Evolutionary conservation across 1,139 yeast genomes (phyloP).

Genomic region (Ashbya aceris): DNA sequence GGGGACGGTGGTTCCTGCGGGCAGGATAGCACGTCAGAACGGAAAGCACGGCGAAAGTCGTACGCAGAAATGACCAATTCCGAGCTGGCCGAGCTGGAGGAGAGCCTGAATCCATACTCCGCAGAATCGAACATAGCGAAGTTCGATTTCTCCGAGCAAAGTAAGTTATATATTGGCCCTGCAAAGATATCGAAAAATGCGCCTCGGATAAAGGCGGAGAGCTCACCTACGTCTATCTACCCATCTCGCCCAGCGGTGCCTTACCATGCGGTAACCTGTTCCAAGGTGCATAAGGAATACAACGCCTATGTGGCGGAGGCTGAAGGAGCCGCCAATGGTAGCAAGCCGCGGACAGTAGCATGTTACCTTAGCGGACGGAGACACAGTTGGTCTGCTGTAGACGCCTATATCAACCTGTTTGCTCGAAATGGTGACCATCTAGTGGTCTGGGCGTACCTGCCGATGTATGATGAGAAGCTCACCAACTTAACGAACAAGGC

Average conservation of each 20-base stretch:
- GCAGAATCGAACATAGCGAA: conserved; percentile 22
- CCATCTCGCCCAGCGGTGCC: conserved; percentile 47
- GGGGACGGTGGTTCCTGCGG: neutral
- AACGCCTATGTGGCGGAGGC: conserved; percentile 21
- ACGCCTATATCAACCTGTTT: conserved; percentile 48
- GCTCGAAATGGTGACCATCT: conserved; percentile 57
- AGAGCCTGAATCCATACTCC: conserved; percentile 36
- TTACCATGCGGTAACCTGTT: conserved; percentile 41
- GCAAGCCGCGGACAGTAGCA: conserved; percentile 39
- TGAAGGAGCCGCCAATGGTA: conserved; percentile 30
- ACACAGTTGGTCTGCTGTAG: conserved; percentile 67
- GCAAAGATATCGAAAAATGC: conserved; percentile 5
- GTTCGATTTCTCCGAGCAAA: conserved; percentile 27
- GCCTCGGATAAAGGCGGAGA: conserved; percentile 7
- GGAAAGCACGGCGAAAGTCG: conserved; percentile 39
- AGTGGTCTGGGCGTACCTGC: conserved; percentile 40
- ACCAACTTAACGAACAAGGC: neutral
- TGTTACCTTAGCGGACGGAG: conserved; percentile 53
- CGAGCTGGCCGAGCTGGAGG: conserved; percentile 53
- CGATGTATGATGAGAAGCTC: conserved; percentile 25
- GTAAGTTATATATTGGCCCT: conserved; percentile 12
- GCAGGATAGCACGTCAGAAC: neutral
- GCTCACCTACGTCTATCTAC: conserved; percentile 29
- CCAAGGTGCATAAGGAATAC: conserved; percentile 38
- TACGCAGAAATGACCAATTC: conserved; percentile 56